phyloP scores from a whole-genome alignment of 192 early-diverging fungal species.

The Lobulomyces angularis region DNA sequence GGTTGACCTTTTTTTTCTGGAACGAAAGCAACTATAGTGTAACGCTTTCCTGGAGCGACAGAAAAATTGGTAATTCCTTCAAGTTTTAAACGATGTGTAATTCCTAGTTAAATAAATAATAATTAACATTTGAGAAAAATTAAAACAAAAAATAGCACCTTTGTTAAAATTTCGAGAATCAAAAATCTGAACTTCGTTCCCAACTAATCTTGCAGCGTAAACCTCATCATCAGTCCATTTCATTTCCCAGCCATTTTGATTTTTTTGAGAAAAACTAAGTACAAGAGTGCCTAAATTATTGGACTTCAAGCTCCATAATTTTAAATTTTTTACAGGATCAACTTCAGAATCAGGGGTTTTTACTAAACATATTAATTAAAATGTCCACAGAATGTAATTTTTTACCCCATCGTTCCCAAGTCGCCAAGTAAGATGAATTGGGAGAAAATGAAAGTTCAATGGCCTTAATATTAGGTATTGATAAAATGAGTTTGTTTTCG shows the following conservation, averaged over 20 bases:
- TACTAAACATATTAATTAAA: slow-evolving; percentile 21
- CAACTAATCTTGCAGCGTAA: slow-evolving; percentile 73
- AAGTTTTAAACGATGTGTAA: slow-evolving; percentile 40
- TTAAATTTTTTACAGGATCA: slow-evolving; percentile 62
- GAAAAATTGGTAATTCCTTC: slow-evolving; percentile 76
- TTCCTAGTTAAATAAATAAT: slow-evolving; percentile 5
- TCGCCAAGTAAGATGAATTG: slow-evolving; percentile 74
- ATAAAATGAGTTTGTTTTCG: slow-evolving; percentile 44
- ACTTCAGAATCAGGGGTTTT: slow-evolving; percentile 49
- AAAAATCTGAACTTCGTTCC: slow-evolving; percentile 81
- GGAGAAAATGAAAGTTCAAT: slow-evolving; percentile 88
- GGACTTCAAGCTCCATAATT: slow-evolving; percentile 63
- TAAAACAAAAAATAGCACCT: no score
- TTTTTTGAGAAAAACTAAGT: slow-evolving; percentile 70
- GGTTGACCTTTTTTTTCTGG: slow-evolving; percentile 62
- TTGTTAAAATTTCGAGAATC: slow-evolving; percentile 47
- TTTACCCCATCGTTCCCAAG: slow-evolving; percentile 73
- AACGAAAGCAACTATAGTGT: slow-evolving; percentile 81
- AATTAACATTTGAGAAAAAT: slow-evolving; percentile 1
- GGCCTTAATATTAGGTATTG: slow-evolving; percentile 50
- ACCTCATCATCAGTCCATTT: slow-evolving; percentile 88
- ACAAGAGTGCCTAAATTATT: slow-evolving; percentile 56
- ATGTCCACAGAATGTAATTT: slow-evolving; percentile 7
- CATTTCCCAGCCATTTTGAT: slow-evolving; percentile 52
- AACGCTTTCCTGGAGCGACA: slow-evolving; percentile 72